Evolutionary conservation across 2,329 filamentous ascomycete genomes (phyloP).

Genomic region (Cladosporium sp.): DNA sequence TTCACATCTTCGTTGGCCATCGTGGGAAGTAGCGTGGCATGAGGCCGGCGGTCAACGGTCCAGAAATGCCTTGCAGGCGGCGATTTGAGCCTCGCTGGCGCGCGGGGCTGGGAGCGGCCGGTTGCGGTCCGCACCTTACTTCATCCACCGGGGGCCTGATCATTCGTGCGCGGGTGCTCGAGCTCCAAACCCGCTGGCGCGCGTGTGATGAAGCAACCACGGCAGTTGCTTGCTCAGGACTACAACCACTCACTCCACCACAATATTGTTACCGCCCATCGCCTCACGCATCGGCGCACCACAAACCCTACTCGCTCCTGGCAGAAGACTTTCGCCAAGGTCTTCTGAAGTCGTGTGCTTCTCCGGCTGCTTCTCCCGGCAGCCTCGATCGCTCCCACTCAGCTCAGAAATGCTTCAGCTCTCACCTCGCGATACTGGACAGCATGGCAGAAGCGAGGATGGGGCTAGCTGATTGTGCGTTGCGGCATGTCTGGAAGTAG

Average conservation of each 20-base stretch:
- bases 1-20: slow-evolving; percentile 40
- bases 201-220: neutral
- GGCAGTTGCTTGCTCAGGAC: too few species aligned
- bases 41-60: too few species aligned
- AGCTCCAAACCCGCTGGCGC: neutral
- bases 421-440: slow-evolving; percentile 12
- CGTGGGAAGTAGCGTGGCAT: neutral
- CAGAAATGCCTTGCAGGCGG: too few species aligned
- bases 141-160: neutral
- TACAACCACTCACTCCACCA: neutral
- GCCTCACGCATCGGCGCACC: slow-evolving; percentile 1
- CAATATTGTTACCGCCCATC: slow-evolving; percentile 1
- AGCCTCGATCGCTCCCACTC: slow-evolving; percentile 8
- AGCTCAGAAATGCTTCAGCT: slow-evolving; percentile 12
- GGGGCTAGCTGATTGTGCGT: slow-evolving; percentile 11
- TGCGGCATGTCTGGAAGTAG: neutral
- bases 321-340: slow-evolving; percentile 1
- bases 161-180: neutral
- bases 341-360: slow-evolving; percentile 7
- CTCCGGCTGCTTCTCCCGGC: slow-evolving; percentile 6
- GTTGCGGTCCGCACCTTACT: neutral
- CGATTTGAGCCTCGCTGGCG: too few species aligned
- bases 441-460: slow-evolving; percentile 14
- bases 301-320: neutral
- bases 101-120: too few species aligned